Percentiles rank a stretch among this genome's conserved stretches.
Evolutionary conservation across 2,329 filamentous ascomycete genomes (phyloP).

Genomic region (Curvularia verruculosa): DNA sequence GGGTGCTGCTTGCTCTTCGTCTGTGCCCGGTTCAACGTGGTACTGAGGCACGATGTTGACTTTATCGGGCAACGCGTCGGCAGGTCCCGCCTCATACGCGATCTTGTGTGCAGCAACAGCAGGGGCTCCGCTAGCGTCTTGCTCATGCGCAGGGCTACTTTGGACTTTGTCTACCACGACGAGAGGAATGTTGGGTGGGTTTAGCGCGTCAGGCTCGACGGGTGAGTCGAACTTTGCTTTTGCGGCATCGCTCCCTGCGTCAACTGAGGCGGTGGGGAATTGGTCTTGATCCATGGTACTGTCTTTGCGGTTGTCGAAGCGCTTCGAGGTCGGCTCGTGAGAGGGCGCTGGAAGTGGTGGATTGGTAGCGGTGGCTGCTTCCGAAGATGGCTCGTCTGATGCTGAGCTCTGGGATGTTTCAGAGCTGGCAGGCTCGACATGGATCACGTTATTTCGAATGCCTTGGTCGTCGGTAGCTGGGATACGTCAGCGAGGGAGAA

Average conservation of each 20-base stretch:
- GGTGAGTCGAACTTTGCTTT: slow-evolving; percentile 20
- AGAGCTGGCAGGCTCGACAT: slow-evolving; percentile 33
- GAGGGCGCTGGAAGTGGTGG: too few relatives aligned
- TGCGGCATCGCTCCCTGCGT: slow-evolving; percentile 32
- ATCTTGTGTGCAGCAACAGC: slow-evolving; percentile 44
- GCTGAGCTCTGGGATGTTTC: not conserved
- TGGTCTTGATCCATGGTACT: slow-evolving; percentile 23
- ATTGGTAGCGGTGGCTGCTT: not conserved
- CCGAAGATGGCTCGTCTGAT: slow-evolving; percentile 1
- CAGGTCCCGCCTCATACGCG: slow-evolving; percentile 31
- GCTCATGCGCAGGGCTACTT: slow-evolving; percentile 40
- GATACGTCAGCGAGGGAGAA: slow-evolving; percentile 26
- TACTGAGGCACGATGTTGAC: slow-evolving; percentile 33
- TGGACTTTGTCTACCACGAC: slow-evolving; percentile 48
- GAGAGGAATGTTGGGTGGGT: slow-evolving; percentile 27
- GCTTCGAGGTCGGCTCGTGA: slow-evolving; percentile 3
- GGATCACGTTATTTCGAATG: slow-evolving; percentile 61
- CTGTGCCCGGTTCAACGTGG: slow-evolving; percentile 12
- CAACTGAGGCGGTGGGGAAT: slow-evolving; percentile 24
- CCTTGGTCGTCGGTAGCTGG: slow-evolving; percentile 60
- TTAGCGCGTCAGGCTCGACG: slow-evolving; percentile 13
- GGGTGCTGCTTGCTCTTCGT: slow-evolving; percentile 36
- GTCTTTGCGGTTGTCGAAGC: slow-evolving; percentile 26
- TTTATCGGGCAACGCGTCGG: slow-evolving; percentile 46
- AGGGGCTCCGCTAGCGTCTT: slow-evolving; percentile 45